Conservation (phyloP, 768 basidiomycete genomes). For the Hygrocybe coccinea region DNA sequence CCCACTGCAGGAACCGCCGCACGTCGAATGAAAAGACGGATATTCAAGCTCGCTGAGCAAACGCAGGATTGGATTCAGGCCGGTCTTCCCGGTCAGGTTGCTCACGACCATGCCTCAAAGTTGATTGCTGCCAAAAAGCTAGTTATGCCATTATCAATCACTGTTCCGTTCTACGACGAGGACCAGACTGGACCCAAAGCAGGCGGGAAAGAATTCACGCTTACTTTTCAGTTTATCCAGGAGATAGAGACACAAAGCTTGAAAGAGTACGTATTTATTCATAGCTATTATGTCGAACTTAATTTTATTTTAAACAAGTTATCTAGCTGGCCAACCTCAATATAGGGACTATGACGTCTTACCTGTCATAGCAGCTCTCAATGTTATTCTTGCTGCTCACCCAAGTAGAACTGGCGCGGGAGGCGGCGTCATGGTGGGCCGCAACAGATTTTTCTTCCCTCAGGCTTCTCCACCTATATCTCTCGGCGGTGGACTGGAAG, state of each 20-base stretch:
- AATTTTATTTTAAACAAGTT: slow-evolving; percentile 37
- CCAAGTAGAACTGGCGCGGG: slow-evolving; percentile 47
- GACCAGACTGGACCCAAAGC: slow-evolving; percentile 45
- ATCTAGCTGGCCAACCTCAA: slow-evolving; percentile 50
- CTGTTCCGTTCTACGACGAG: slow-evolving; percentile 46
- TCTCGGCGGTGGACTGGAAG: slow-evolving; percentile 52
- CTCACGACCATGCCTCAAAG: slow-evolving; percentile 53
- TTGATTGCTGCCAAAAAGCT: slow-evolving; percentile 46
- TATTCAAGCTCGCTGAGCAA: slow-evolving; percentile 60
- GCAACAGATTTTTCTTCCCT: slow-evolving; percentile 64
- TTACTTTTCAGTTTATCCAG: slow-evolving; percentile 40
- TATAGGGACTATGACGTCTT: slow-evolving; percentile 53
- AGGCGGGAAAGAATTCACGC: slow-evolving; percentile 44
- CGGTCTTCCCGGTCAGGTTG: slow-evolving; percentile 48
- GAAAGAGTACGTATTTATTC: slow-evolving; percentile 34
- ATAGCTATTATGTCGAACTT: slow-evolving; percentile 23
- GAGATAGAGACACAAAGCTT: slow-evolving; percentile 52
- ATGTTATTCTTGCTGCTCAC: slow-evolving; percentile 56
- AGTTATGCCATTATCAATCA: slow-evolving; percentile 41
- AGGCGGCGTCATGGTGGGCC: slow-evolving; percentile 60
- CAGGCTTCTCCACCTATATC: slow-evolving; percentile 45
- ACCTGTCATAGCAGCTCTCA: slow-evolving; percentile 59
- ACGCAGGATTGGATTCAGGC: slow-evolving; percentile 44
- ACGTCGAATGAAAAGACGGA: slow-evolving; percentile 50
- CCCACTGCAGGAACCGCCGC: slow-evolving; percentile 49